Evolutionary conservation across 495 filamentous ascomycete genomes (phyloP), one percentile per base, ranked within the genome.

Genomic region (Penicillium pancosmium): DNA sequence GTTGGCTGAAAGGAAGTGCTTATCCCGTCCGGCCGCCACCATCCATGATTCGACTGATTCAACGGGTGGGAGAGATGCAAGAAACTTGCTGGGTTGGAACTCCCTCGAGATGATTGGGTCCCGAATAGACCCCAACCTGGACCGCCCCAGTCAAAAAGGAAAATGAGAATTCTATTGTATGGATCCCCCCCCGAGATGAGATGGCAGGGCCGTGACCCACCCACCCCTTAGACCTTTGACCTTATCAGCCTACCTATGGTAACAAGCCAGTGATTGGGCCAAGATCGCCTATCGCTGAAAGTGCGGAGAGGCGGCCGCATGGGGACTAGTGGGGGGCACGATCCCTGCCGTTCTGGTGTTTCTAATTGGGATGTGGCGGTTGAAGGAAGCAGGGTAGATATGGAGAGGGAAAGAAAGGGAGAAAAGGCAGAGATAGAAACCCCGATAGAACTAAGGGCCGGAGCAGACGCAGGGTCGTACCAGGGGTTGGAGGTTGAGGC

Each of bases 281-380:
- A 59, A 4, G 53, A 52, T 54, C 53, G 48, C 27, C 57, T 63
- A 66, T 68, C 66, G 43, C 41, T 49, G 56, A 48, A 49, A 66
- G 60, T 68, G 63, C 66, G 66, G 66, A 68, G 65, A 63, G 56
- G 34, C 23, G 12, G 33, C 53, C 62, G 34, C 25, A 65, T 65
- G 38, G 56, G 47, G 62, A 23, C 33, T 62, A 65, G 64, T 58
- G 53, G 54, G 54, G 27, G 50, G 49, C 55, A 44, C 23, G 50
- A 54, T 50, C 23, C 50, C 27, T 56, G 56, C 44, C 43, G 23
- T 53, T 25, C 55, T 52, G 44, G 54, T 13, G 36, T 38, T 38
- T 38, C 36, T 38, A 38, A 8, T 21, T 33, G 48, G 23, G 10
- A 38, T 16, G 41, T 44, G 41, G 41, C 41, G 41, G 41, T 44